These are phyloP conservation scores for Fusarium nurragi DNA, from an alignment of 2,329 filamentous ascomycete genomes.

Conservation along the genomic window DNA sequence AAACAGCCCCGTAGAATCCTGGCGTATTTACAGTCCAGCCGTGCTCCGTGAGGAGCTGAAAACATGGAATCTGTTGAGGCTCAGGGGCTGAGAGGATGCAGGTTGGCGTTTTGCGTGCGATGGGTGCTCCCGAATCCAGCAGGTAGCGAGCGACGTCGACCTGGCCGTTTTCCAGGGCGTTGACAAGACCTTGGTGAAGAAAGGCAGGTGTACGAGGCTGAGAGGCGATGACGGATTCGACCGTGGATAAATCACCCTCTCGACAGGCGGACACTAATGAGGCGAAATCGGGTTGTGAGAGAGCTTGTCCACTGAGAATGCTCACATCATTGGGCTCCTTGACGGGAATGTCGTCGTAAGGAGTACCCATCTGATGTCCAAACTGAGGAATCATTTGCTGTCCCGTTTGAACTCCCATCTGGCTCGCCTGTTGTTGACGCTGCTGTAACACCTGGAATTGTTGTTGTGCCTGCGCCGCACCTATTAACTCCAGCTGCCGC, in stretches of 20 bases:
- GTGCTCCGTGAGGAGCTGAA: conserved; percentile 17
- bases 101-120: conserved; percentile 8
- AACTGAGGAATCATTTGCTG: not conserved
- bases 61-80: conserved; percentile 8
- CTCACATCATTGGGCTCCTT: not conserved
- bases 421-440: not conserved
- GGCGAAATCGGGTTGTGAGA: not conserved
- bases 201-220: conserved; percentile 2
- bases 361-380: not conserved
- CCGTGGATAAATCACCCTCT: not conserved
- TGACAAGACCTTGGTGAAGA: conserved; percentile 2
- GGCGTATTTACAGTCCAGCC: conserved; percentile 29
- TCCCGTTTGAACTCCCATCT: not conserved
- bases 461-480: not conserved
- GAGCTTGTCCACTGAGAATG: not conserved
- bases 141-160: conserved; percentile 12
- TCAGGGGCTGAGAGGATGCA: conserved; percentile 13
- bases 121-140: conserved; percentile 21
- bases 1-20: conserved; percentile 19
- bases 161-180: conserved; percentile 12
- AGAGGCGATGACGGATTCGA: conserved; percentile 1
- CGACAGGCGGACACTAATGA: conserved; percentile 23
- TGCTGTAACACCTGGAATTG: not conserved
- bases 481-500: not conserved
- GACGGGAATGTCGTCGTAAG: conserved; percentile 1